phyloP scores from a whole-genome alignment of 1,284 basidiomycete genomes.

The Moesziomyces globuligerus region DNA sequence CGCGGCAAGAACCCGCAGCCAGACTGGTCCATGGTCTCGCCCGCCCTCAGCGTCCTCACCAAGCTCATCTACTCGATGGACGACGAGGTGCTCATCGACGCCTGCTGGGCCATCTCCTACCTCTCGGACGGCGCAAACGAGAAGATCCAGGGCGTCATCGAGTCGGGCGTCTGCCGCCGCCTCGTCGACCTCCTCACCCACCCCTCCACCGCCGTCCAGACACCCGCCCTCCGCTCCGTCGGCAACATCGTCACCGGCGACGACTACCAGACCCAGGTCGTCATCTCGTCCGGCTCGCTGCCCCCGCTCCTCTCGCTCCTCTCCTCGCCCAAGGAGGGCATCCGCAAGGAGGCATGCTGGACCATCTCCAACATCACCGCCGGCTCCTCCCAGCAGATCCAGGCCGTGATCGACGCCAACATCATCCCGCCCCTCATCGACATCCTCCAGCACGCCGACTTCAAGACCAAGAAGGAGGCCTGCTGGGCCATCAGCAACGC shows the following conservation, averaged over 20 bases:
- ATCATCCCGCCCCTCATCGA: slow-evolving; percentile 98
- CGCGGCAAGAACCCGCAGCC: slow-evolving; percentile 67
- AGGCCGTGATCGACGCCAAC: slow-evolving; percentile 77
- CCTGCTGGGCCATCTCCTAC: slow-evolving; percentile 99
- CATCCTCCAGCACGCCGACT: slow-evolving; percentile 96
- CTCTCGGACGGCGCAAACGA: slow-evolving; percentile 99
- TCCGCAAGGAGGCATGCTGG: slow-evolving; percentile 96
- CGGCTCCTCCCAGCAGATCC: slow-evolving; percentile 94
- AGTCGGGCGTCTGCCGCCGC: slow-evolving; percentile 95
- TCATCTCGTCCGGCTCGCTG: slow-evolving; percentile 94
- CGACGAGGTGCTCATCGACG: slow-evolving; percentile 98
- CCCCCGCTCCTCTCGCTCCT: slow-evolving; percentile 90
- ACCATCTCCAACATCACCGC: slow-evolving; percentile 99
- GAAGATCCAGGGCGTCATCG: slow-evolving; percentile 99
- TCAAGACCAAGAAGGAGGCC: slow-evolving; percentile 99
- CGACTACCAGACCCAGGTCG: slow-evolving; percentile 97
- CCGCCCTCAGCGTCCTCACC: slow-evolving; percentile 92
- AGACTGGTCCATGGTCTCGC: slow-evolving; percentile 74
- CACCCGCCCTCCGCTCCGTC: slow-evolving; percentile 94
- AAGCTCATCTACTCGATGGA: slow-evolving; percentile 99
- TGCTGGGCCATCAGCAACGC: slow-evolving; percentile 99
- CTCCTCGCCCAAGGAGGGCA: slow-evolving; percentile 95
- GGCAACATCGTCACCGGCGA: slow-evolving; percentile 99
- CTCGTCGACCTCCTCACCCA: slow-evolving; percentile 97
- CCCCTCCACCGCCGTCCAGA: slow-evolving; percentile 96